phyloP scores from a whole-genome alignment of 1,284 basidiomycete genomes.

The Termitomyces sp. region DNA sequence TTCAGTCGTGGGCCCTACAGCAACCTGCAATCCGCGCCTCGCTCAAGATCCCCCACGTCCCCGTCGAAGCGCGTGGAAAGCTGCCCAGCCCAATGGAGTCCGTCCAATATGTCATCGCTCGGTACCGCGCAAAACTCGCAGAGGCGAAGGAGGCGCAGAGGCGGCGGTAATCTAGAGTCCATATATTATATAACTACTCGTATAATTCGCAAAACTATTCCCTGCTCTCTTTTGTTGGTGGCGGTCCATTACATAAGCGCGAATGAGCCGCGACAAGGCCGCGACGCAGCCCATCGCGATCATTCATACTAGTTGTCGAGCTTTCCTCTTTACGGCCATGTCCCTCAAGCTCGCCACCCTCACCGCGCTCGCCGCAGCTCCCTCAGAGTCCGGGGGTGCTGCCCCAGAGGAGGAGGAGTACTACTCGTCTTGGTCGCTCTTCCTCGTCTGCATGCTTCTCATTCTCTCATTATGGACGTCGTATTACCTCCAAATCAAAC shows the following conservation, averaged over 20 bases:
- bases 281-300: background rate
- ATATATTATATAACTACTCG: conserved; percentile 3
- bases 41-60: conserved; percentile 45
- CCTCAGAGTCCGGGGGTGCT: conserved; percentile 27
- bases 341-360: conserved; percentile 28
- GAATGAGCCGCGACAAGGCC: no score
- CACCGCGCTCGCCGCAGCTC: conserved; percentile 22
- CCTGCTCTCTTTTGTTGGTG: background rate
- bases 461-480: conserved; percentile 94
- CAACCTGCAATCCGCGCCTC: conserved; percentile 39
- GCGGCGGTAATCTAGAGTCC: conserved; percentile 12
- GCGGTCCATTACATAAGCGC: conserved; percentile 8
- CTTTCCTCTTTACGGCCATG: conserved; percentile 19
- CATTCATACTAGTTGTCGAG: background rate
- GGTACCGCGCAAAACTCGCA: conserved; percentile 22
- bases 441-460: conserved; percentile 91
- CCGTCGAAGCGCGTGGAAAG: conserved; percentile 24
- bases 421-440: conserved; percentile 91
- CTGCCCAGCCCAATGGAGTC: conserved; percentile 26
- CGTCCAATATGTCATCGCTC: conserved; percentile 22
- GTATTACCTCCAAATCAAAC: conserved; percentile 96
- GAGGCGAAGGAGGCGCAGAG: conserved; percentile 19
- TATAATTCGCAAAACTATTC: conserved; percentile 1
- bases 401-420: conserved; percentile 77
- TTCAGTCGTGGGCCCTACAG: conserved; percentile 48